Base-by-base conservation (phyloP, 176 grass and related monocot species). In the Zizania latifolia region DNA sequence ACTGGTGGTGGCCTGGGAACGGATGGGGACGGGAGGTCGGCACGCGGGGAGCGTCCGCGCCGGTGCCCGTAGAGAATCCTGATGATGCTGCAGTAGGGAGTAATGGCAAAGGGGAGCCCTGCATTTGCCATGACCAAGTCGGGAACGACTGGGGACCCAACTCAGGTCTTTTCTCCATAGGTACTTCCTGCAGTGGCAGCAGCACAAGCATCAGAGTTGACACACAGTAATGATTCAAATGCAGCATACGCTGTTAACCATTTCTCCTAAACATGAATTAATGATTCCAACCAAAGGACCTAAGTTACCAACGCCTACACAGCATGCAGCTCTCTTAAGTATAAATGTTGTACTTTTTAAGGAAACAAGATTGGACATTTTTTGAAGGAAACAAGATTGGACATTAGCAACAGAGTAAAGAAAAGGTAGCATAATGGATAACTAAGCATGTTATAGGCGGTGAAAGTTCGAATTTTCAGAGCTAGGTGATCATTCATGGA, bases 11-110 rank as follows among this genome's bases (percentile, higher is more conserved):
- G 48, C 40, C 27, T 11, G 62, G 27, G 71, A 70, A 22, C 7
- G 36, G 77, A 32, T 74, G 44, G 43, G 43, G 65, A 6, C 13
- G 60, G 54, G 39, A 67, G 43, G 34, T 35, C 24, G 36, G 12
- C 43, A 23, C 8, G 22, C 31, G 50, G 26, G 55, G 28, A 39
- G 50, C 21, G 22, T 71, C 54, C 3, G 74, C 22, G 68, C 17
- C 29, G 40, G 62, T 51, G 65, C 63, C 56, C 23, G 72, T 75
- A 65, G 84, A 88, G 93, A 96, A 96, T 96, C 93, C 93, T 96
- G 93, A 96, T 96, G 93, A 96, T 96, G 93, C 93, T 96, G 93
- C 93, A 92, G 86, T 82, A 66, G 84, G 84, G 69, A 78, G 50
- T 23, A 78, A 70, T 13, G 86, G 86, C 60, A 75, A 74, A 63